These are phyloP conservation scores for Echites panduratus DNA, from an alignment of 257 asterid species.

Conservation along the genomic window DNA sequence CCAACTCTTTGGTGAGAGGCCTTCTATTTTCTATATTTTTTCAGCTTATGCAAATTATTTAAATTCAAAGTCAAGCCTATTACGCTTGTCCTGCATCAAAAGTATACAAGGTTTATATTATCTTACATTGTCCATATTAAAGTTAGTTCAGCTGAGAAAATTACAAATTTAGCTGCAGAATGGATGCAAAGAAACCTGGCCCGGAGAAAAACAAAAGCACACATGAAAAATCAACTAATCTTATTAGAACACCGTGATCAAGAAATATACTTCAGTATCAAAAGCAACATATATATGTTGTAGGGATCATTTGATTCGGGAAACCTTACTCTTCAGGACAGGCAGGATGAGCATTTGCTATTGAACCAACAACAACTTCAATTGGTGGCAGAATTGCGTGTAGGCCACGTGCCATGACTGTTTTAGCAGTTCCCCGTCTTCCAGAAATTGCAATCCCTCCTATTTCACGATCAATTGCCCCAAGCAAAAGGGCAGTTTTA, in stretches of 20 bases:
- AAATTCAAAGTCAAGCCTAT: too few relatives aligned
- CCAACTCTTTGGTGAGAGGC: too few relatives aligned
- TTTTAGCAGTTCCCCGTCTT: conserved; percentile 96
- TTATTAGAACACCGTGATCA: background rate
- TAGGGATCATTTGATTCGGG: conserved; percentile 14
- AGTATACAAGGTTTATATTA: background rate
- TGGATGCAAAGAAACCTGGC: background rate
- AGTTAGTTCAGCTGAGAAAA: background rate
- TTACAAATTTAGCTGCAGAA: background rate
- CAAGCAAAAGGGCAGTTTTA: conserved; percentile 94
- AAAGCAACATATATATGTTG: background rate
- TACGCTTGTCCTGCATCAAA: too few relatives aligned
- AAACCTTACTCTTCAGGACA: conserved; percentile 74
- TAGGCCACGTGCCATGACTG: conserved; percentile 98
- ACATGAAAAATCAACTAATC: background rate
- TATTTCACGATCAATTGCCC: conserved; percentile 90
- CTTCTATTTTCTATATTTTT: too few relatives aligned
- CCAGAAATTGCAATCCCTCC: conserved; percentile 99
- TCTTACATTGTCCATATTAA: background rate
- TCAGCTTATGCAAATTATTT: too few relatives aligned
- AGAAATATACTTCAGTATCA: background rate
- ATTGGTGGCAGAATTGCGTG: conserved; percentile 97
- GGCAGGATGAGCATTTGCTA: conserved; percentile 77
- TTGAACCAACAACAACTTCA: conserved; percentile 77
- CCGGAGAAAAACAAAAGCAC: background rate